Evolutionary conservation across 768 basidiomycete species (phyloP).

Genomic region (Mrakia frigida): DNA sequence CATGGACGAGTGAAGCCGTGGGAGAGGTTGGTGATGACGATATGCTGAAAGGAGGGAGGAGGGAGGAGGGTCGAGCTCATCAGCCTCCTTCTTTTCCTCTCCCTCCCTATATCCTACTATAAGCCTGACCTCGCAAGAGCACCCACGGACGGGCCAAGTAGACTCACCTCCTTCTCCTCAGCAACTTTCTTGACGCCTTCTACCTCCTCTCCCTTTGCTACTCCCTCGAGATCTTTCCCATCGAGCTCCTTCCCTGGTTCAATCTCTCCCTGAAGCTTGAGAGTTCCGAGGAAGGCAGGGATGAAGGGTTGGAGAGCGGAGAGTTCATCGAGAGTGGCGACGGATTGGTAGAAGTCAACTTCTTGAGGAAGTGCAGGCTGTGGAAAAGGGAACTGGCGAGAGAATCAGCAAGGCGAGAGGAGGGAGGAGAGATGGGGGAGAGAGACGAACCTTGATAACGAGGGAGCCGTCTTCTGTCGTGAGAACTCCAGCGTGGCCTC

Average conservation of each 20-base stretch:
- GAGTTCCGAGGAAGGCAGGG: conserved; percentile 72
- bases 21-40: conserved; percentile 81
- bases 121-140: neutral
- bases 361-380: conserved; percentile 42
- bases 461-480: conserved; percentile 41
- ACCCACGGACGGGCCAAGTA: neutral
- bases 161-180: conserved; percentile 42
- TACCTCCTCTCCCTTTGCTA: conserved; percentile 25
- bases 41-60: conserved; percentile 50
- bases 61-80: conserved; percentile 25
- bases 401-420: neutral
- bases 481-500: conserved; percentile 43
- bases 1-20: conserved; percentile 71
- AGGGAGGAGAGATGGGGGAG: neutral
- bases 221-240: conserved; percentile 33
- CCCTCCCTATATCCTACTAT: too few species aligned
- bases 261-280: conserved; percentile 64
- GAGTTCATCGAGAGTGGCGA: conserved; percentile 34
- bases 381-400: neutral
- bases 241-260: conserved; percentile 37
- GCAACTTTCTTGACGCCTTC: conserved; percentile 36
- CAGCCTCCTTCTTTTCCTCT: neutral
- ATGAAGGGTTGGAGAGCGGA: conserved; percentile 51
- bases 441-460: conserved; percentile 42
- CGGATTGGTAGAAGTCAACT: conserved; percentile 43